Evolutionary conservation across 352 stramenopile genomes (phyloP), one percentile per base, ranked within the genome.

Genomic region (Pythium coloratum): DNA sequence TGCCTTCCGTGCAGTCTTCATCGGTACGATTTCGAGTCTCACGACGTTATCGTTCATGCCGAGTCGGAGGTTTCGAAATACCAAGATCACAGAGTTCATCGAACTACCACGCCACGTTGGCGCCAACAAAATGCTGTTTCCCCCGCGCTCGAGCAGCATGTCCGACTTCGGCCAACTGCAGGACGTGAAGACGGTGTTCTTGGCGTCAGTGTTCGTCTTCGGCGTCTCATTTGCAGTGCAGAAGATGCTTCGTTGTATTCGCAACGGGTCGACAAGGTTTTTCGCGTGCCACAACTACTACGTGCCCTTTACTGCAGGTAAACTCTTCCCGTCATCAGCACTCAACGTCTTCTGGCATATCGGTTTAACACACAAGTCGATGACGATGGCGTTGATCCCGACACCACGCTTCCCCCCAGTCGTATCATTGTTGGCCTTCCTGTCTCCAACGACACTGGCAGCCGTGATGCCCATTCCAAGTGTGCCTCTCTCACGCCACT

Each of bases 41-140:
- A 70, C 66, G 0, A 56, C 59, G 1, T 64, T 70, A n/a, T 59
- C 26, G 1, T 60, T 67, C 14, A 1, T 62, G 1, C 66, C 50
- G 0, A 20, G 55, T 3, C 44, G 62, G 3, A 49, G 38, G 13
- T 74, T 74, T 20, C 67, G 67, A n/a, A 36, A 70, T 42, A 66
- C 57, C 6, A n/a, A 51, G 9, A 56, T 72, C 13, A 5, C 61
- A 1, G 13, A 10, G 1, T 53, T 72, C 14, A 54, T 33, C 12
- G 59, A 63, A 55, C 14, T 67, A 1, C 44, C 59, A 28, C 58
- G 59, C n/a, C 54, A 67, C 36, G 30, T 34, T 12, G 42, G 40
- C 7, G 30, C 34, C 20, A 18, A 34, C 4, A n/a, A 6, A 0
- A 2, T 42, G 7, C 67, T 18, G 2, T 6, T 16, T 2, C 18